phyloP scores from a whole-genome alignment of 371 early-diverging fungal species.

The Thermomucor indicae-seudaticae region DNA sequence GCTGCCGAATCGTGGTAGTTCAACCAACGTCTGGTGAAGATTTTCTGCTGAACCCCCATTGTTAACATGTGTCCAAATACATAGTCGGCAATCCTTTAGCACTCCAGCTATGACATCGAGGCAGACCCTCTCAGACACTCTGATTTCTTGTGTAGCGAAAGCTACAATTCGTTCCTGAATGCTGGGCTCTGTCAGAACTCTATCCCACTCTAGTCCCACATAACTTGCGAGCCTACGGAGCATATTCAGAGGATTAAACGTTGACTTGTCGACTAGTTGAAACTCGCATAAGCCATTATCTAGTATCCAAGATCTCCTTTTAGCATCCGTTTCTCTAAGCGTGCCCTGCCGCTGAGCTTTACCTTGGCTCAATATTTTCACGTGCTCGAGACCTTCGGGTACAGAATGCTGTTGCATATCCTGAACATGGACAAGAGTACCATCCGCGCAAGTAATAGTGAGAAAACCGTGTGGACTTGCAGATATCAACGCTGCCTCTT shows the following conservation, averaged over 20 bases:
- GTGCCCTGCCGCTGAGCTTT: no score
- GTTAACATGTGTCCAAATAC: conserved; percentile 1
- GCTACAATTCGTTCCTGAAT: not conserved
- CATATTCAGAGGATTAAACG: conserved; percentile 1
- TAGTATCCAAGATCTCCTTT: not conserved
- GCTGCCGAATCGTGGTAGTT: conserved; percentile 5
- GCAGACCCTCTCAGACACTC: not conserved
- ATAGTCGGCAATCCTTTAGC: conserved; percentile 1
- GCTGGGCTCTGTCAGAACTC: not conserved
- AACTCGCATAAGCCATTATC: conserved; percentile 2
- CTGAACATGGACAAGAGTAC: conserved; percentile 4
- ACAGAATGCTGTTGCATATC: conserved; percentile 1
- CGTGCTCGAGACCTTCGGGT: not conserved
- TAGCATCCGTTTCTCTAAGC: not conserved
- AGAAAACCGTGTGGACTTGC: conserved; percentile 4
- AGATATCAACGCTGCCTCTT: not conserved
- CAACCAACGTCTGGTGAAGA: not conserved
- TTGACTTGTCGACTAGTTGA: not conserved
- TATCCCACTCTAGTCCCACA: not conserved
- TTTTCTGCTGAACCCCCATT: not conserved
- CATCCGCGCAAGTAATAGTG: conserved; percentile 4
- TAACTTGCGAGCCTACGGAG: not conserved
- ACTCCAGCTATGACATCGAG: not conserved
- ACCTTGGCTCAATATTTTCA: conserved; percentile 2
- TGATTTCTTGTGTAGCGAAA: not conserved